Evolutionary conservation across 208 protist genomes (phyloP).

Genomic region (Leishmania martiniquensis): DNA sequence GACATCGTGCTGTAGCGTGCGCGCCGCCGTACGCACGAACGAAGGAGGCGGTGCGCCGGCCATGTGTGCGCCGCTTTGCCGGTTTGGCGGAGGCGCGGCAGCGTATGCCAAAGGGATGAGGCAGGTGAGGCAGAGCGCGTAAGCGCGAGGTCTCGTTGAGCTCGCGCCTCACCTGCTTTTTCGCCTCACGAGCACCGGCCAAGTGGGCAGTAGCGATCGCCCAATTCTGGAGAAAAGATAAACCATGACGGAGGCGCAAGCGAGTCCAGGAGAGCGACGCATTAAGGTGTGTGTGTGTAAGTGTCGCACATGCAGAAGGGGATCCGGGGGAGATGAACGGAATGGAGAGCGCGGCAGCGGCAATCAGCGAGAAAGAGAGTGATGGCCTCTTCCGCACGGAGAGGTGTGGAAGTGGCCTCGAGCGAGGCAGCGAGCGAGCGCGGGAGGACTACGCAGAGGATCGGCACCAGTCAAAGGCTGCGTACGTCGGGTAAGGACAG

Average conservation of each 20-base stretch:
- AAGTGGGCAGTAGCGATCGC: neutral
- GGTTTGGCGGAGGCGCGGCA: neutral
- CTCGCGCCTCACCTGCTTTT: neutral
- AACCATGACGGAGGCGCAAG: neutral
- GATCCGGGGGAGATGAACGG: too few relatives aligned
- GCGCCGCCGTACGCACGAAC: constrained; percentile 38
- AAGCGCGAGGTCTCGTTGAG: neutral
- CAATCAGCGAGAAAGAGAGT: neutral
- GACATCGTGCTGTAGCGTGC: constrained; percentile 54
- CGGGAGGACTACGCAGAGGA: neutral
- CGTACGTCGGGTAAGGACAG: neutral
- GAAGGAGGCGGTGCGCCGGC: constrained; percentile 19
- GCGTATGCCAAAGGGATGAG: neutral
- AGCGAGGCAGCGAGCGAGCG: too few relatives aligned
- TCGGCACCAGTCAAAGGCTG: neutral
- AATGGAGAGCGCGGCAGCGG: too few relatives aligned
- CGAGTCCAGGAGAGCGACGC: neutral
- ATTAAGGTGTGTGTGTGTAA: neutral
- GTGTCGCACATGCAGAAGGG: neutral
- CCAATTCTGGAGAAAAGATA: neutral
- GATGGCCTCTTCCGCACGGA: too few relatives aligned
- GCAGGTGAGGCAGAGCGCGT: neutral
- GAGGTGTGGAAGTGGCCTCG: too few relatives aligned
- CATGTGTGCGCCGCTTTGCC: constrained; percentile 6
- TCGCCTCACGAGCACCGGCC: neutral